Percentiles rank a stretch among this genome's conserved stretches.
Evolutionary conservation across 208 protist species (phyloP).

Genomic region (Wallacemonas collosoma): DNA sequence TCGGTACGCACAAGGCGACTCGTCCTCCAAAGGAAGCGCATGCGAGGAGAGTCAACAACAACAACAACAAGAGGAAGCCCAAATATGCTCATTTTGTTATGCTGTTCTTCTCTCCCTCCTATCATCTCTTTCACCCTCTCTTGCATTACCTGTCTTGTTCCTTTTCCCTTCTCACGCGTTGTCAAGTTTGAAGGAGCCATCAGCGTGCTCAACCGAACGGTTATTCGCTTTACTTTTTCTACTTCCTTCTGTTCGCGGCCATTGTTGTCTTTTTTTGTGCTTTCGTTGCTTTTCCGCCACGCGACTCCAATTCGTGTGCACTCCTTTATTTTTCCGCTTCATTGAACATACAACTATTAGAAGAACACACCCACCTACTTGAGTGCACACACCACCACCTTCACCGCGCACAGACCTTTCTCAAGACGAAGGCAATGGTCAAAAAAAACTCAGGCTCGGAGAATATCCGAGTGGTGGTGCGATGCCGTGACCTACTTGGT

Average conservation of each 20-base stretch:
- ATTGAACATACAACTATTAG: too few relatives aligned
- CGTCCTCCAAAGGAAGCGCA: neutral
- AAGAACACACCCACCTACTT: too few relatives aligned
- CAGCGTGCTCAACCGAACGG: too few relatives aligned
- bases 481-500: conserved; percentile 76
- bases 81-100: neutral
- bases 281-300: neutral
- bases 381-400: too few relatives aligned
- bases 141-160: conserved; percentile 21
- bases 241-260: conserved; percentile 19
- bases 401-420: too few relatives aligned
- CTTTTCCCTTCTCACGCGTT: neutral
- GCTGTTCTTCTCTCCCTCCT: neutral
- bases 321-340: too few relatives aligned
- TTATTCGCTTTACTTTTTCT: conserved; percentile 16
- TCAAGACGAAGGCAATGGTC: conserved; percentile 39
- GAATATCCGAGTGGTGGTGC: conserved; percentile 92
- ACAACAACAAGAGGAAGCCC: neutral
- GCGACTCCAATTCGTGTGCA: neutral
- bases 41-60: neutral
- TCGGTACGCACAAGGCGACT: too few relatives aligned
- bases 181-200: too few relatives aligned
- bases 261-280: conserved; percentile 20
- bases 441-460: conserved; percentile 75
- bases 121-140: conserved; percentile 12